Conservation (phyloP, 108 stramenopile species). For the Discostella stelligeroides region DNA sequence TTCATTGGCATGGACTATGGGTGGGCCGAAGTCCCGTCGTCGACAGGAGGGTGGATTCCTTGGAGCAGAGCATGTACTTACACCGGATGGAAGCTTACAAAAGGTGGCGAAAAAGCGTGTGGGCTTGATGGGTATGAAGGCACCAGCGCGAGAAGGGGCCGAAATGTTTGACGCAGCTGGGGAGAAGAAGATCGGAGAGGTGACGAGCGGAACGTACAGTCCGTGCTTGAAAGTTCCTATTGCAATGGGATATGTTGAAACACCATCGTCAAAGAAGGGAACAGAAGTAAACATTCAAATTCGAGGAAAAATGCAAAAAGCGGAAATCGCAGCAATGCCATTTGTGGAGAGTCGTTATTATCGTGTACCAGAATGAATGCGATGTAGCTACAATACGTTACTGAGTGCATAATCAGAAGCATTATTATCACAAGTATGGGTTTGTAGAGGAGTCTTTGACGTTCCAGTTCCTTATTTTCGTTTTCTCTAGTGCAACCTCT, state of each 20-base stretch:
- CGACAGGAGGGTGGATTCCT: slow-evolving; percentile 93
- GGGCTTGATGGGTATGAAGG: slow-evolving; percentile 96
- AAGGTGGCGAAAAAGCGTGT: slow-evolving; percentile 91
- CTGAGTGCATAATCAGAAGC: too few species aligned
- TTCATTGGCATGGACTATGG: slow-evolving; percentile 94
- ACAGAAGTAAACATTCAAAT: slow-evolving; percentile 89
- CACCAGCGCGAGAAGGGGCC: slow-evolving; percentile 92
- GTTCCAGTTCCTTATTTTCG: slow-evolving; percentile 38
- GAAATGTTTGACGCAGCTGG: slow-evolving; percentile 92
- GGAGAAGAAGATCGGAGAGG: slow-evolving; percentile 85
- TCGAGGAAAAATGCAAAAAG: slow-evolving; percentile 90
- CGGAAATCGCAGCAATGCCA: slow-evolving; percentile 95
- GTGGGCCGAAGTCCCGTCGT: slow-evolving; percentile 86
- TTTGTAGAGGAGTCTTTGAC: slow-evolving; percentile 15
- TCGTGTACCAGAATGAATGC: slow-evolving; percentile 76
- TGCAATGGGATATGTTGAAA: slow-evolving; percentile 98
- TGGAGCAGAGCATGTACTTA: slow-evolving; percentile 92
- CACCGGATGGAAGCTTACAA: slow-evolving; percentile 89
- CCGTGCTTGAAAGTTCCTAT: slow-evolving; percentile 95
- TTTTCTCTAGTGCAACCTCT: slow-evolving; percentile 10
- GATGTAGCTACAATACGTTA: too few species aligned
- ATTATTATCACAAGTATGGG: slow-evolving; percentile 17
- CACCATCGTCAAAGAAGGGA: slow-evolving; percentile 72
- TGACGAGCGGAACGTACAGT: slow-evolving; percentile 94
- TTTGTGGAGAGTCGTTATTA: slow-evolving; percentile 96